These are phyloP conservation scores for Atalantia buxifolia DNA, from an alignment of 345 rosid genomes.

Conservation along the genomic window DNA sequence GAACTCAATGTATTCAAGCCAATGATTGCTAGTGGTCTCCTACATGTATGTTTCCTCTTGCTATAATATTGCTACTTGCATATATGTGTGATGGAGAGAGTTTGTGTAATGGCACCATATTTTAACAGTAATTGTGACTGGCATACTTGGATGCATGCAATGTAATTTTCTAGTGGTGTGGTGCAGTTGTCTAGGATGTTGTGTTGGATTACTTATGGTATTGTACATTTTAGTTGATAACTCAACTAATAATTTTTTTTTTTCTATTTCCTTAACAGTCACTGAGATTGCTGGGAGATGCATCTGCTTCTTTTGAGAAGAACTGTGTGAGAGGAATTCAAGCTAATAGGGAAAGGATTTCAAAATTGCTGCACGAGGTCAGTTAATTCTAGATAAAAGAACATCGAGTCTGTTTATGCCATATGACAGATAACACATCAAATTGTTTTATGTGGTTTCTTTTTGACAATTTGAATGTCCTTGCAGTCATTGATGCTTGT, in stretches of 20 bases:
- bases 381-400: slow-evolving; percentile 7
- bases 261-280: slow-evolving; percentile 45
- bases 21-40: slow-evolving; percentile 83
- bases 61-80: background rate
- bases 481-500: slow-evolving; percentile 96
- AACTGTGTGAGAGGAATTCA: slow-evolving; percentile 88
- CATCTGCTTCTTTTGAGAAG: slow-evolving; percentile 91
- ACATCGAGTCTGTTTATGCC: background rate
- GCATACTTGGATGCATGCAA: background rate
- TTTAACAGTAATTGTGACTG: background rate
- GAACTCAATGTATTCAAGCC: slow-evolving; percentile 96
- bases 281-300: slow-evolving; percentile 83
- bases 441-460: slow-evolving; percentile 16
- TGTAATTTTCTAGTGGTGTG: background rate
- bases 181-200: background rate
- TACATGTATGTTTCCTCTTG: slow-evolving; percentile 55
- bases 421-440: slow-evolving; percentile 4
- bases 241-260: background rate
- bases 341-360: slow-evolving; percentile 83
- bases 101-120: background rate
- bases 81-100: background rate
- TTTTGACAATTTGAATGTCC: slow-evolving; percentile 19
- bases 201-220: background rate
- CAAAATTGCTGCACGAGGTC: slow-evolving; percentile 91
- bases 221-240: background rate